Evolutionary conservation across 2,329 filamentous ascomycete species (phyloP).

Genomic region (Ceratocystis colombiana): DNA sequence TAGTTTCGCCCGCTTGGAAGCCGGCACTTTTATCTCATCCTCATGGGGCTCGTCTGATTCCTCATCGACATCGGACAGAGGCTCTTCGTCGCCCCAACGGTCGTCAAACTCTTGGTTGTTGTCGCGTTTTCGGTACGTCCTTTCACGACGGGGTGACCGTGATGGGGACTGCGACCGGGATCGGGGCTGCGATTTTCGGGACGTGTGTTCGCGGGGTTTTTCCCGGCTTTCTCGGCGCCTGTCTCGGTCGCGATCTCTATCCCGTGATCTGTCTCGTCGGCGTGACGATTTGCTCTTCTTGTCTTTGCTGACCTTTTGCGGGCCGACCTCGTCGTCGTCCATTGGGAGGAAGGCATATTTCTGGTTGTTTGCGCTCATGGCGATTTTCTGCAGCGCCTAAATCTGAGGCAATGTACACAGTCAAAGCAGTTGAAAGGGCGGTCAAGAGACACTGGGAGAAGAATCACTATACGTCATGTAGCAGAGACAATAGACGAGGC

Average conservation of each 20-base stretch:
- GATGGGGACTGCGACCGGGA: constrained; percentile 28
- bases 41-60: constrained; percentile 36
- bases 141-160: constrained; percentile 34
- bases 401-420: background rate
- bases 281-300: constrained; percentile 17
- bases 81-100: constrained; percentile 72
- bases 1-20: constrained; percentile 59
- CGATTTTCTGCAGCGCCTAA: constrained; percentile 5
- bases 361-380: constrained; percentile 41
- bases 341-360: constrained; percentile 59
- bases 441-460: background rate
- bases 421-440: background rate
- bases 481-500: constrained; percentile 13
- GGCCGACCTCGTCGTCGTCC: constrained; percentile 52
- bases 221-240: background rate
- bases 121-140: constrained; percentile 38
- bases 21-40: constrained; percentile 56
- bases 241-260: constrained; percentile 1
- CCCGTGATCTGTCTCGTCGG: constrained; percentile 17
- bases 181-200: constrained; percentile 2
- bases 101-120: constrained; percentile 52
- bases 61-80: constrained; percentile 36
- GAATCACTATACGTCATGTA: background rate
- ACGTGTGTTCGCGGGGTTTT: background rate
- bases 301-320: constrained; percentile 21